Conservation (phyloP, 768 basidiomycete species). For the Auricularia sp. region DNA sequence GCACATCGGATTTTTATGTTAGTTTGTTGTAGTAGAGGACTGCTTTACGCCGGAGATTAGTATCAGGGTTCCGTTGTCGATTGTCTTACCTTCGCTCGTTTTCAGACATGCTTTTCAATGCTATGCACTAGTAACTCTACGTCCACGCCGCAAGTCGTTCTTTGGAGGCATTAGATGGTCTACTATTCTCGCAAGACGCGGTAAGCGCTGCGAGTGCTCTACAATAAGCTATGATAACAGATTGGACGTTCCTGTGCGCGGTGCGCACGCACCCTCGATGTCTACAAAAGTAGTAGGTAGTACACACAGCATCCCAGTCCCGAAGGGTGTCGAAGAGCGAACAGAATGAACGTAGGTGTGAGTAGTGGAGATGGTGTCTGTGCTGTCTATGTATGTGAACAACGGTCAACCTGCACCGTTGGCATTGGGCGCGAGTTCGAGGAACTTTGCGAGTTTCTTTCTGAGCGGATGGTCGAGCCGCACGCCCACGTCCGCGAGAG, state of each 20-base stretch:
- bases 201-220: not conserved
- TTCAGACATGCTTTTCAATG: too few species aligned
- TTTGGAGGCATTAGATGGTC: too few species aligned
- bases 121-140: too few species aligned
- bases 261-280: too few species aligned
- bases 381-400: too few species aligned
- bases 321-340: not conserved
- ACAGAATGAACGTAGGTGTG: not conserved
- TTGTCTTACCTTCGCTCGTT: too few species aligned
- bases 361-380: not conserved
- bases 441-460: conserved; percentile 55
- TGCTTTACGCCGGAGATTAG: too few species aligned
- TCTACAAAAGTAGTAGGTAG: not conserved
- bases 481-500: conserved; percentile 45
- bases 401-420: not conserved
- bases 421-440: conserved; percentile 10
- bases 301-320: not conserved
- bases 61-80: too few species aligned
- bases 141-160: too few species aligned
- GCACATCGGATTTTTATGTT: too few species aligned
- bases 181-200: too few species aligned
- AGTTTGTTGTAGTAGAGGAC: too few species aligned
- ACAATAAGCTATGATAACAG: not conserved
- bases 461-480: conserved; percentile 57
- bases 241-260: not conserved